A percentile compares a stretch with the other conserved stretches of the same genome.
phyloP scores from a whole-genome alignment of 305 asterid genomes.

The Fraxinus sp. region DNA sequence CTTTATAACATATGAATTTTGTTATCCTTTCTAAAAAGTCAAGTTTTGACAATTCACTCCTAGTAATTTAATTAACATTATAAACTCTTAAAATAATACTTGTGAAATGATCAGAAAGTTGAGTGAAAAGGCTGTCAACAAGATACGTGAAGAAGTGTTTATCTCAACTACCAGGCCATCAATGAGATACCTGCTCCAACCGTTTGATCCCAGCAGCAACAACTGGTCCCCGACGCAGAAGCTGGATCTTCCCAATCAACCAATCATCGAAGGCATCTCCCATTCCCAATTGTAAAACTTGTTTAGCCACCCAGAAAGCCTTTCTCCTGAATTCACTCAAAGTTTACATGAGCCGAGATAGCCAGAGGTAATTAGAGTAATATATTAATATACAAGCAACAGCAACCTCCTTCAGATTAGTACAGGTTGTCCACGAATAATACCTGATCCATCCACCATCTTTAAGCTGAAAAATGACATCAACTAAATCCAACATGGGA shows the following conservation, averaged over 20 bases:
- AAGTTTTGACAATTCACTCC: not conserved
- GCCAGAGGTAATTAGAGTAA: constrained; percentile 21
- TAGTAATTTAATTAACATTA: constrained; percentile 7
- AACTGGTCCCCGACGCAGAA: constrained; percentile 77
- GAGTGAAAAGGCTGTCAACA: constrained; percentile 5
- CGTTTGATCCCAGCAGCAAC: constrained; percentile 86
- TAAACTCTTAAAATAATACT: not conserved
- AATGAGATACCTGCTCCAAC: constrained; percentile 71
- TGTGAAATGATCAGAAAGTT: not conserved
- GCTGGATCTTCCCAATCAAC: constrained; percentile 89
- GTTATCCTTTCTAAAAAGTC: not conserved
- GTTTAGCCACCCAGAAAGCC: constrained; percentile 98
- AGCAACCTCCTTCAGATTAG: constrained; percentile 11
- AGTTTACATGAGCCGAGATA: constrained; percentile 19
- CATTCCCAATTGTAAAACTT: constrained; percentile 96
- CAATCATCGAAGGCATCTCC: constrained; percentile 99
- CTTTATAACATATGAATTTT: not conserved
- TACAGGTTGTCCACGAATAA: constrained; percentile 13
- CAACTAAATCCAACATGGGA: constrained; percentile 85
- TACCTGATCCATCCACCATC: constrained; percentile 99
- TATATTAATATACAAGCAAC: constrained; percentile 9
- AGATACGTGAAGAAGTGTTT: constrained; percentile 4
- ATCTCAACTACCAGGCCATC: constrained; percentile 10
- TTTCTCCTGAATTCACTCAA: constrained; percentile 63
- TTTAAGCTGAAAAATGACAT: constrained; percentile 82